Evolutionary conservation across 2,329 filamentous ascomycete genomes (phyloP).

Genomic region (Fusarium sp.): DNA sequence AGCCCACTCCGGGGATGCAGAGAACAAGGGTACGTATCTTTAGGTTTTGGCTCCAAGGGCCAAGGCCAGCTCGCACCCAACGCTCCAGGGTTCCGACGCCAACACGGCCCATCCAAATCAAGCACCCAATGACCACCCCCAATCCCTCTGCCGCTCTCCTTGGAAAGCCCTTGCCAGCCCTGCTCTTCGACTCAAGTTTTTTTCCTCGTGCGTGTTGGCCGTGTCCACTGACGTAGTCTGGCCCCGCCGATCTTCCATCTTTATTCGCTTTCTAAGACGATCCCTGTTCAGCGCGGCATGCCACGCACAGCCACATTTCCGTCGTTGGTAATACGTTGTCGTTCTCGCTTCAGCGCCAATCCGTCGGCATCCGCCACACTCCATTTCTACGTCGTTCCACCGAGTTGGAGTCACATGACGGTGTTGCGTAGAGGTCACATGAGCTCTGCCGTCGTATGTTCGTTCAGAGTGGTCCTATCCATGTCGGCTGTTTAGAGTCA

Average conservation of each 20-base stretch:
- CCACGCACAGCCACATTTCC: conserved; percentile 42
- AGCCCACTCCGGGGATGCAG: conserved; percentile 17
- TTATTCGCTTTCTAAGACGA: conserved; percentile 1
- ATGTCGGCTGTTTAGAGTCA: neutral
- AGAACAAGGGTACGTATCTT: conserved; percentile 22
- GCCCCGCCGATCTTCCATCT: conserved; percentile 36
- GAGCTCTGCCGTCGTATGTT: conserved; percentile 33
- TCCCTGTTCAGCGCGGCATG: conserved; percentile 27
- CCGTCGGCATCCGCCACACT: conserved; percentile 42
- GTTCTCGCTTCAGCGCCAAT: conserved; percentile 12
- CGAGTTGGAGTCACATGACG: conserved; percentile 43
- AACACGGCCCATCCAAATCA: conserved; percentile 21
- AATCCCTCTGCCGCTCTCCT: conserved; percentile 37
- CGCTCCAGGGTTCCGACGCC: conserved; percentile 33
- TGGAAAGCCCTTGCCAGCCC: conserved; percentile 35
- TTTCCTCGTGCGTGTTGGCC: conserved; percentile 18
- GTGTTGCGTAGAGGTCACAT: conserved; percentile 27
- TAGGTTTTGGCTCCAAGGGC: conserved; percentile 14
- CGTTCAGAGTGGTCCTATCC: conserved; percentile 9
- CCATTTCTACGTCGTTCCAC: conserved; percentile 24
- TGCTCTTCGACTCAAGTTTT: conserved; percentile 31
- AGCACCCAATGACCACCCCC: conserved; percentile 33
- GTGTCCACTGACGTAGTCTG: conserved; percentile 43
- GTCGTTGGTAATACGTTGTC: conserved; percentile 34
- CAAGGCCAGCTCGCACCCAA: conserved; percentile 25